Percentiles rank a stretch among this genome's conserved stretches.
Evolutionary conservation across 257 asterid species (phyloP).

Genomic region (Osmanthus fragrans): DNA sequence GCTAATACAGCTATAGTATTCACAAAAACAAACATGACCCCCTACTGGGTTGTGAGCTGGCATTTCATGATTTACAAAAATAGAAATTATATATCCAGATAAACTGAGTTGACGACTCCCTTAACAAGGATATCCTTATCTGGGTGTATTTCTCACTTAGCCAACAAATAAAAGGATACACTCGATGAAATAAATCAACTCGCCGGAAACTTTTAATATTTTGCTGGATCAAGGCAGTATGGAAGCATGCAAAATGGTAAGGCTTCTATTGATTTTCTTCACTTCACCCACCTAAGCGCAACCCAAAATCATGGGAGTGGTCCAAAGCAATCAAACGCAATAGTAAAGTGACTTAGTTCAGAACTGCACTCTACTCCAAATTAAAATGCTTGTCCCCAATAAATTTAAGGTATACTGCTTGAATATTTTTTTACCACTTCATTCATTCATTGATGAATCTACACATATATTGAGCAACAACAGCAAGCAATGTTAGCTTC

Average conservation of each 20-base stretch:
- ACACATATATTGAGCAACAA: not conserved
- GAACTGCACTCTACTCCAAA: not conserved
- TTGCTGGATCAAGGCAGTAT: not conserved
- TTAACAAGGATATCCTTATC: not conserved
- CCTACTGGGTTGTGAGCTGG: not conserved
- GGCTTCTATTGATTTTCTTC: not conserved
- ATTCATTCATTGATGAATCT: not conserved
- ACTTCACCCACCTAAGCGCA: not conserved
- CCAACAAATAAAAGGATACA: not conserved
- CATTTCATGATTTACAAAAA: not conserved
- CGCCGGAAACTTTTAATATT: not conserved
- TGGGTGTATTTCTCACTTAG: not conserved
- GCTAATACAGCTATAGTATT: not conserved
- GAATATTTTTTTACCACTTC: not conserved
- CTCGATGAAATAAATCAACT: not conserved
- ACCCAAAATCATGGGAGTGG: not conserved
- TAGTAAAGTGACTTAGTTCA: not conserved
- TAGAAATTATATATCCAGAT: not conserved
- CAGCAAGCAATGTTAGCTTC: not conserved
- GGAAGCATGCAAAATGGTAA: not conserved
- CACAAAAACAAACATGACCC: not conserved
- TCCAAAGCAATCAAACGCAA: not conserved
- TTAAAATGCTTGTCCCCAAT: not conserved
- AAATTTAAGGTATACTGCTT: not conserved
- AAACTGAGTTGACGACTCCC: not conserved